Evolutionary conservation across 2,329 filamentous ascomycete species (phyloP).

Genomic region (Atkinsonella hypoxylon): DNA sequence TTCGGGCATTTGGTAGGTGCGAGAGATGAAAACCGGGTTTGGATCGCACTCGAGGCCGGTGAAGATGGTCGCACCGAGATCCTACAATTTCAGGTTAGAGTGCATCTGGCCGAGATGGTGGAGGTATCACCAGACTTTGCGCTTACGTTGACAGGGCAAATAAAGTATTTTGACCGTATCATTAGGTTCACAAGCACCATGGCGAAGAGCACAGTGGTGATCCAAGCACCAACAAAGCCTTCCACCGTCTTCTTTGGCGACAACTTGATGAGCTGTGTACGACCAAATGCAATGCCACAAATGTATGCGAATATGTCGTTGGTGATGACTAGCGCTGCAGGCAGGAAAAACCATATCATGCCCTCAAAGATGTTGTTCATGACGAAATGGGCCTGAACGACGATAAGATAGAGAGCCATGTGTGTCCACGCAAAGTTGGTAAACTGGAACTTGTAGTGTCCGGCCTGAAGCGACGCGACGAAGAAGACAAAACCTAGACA

Average conservation of each 20-base stretch:
- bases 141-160: constrained; percentile 80
- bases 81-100: constrained; percentile 25
- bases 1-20: constrained; percentile 59
- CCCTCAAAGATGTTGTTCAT: constrained; percentile 99
- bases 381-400: constrained; percentile 96
- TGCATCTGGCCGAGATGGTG: not conserved
- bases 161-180: constrained; percentile 91
- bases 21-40: constrained; percentile 82
- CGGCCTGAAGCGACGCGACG: constrained; percentile 84
- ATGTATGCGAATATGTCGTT: constrained; percentile 99
- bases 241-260: constrained; percentile 99
- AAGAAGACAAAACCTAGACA: constrained; percentile 88
- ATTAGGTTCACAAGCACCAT: constrained; percentile 72
- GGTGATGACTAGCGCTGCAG: constrained; percentile 87
- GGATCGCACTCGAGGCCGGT: constrained; percentile 80
- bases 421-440: constrained; percentile 99
- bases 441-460: constrained; percentile 97
- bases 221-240: constrained; percentile 91
- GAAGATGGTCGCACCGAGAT: constrained; percentile 86
- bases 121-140: not conserved
- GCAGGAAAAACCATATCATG: constrained; percentile 99
- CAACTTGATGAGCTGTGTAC: constrained; percentile 93
- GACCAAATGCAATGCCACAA: constrained; percentile 91
- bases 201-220: constrained; percentile 84
- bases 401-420: constrained; percentile 96